Conservation (phyloP, 1,139 yeast genomes). For the Saccharomycopsis phalli region DNA sequence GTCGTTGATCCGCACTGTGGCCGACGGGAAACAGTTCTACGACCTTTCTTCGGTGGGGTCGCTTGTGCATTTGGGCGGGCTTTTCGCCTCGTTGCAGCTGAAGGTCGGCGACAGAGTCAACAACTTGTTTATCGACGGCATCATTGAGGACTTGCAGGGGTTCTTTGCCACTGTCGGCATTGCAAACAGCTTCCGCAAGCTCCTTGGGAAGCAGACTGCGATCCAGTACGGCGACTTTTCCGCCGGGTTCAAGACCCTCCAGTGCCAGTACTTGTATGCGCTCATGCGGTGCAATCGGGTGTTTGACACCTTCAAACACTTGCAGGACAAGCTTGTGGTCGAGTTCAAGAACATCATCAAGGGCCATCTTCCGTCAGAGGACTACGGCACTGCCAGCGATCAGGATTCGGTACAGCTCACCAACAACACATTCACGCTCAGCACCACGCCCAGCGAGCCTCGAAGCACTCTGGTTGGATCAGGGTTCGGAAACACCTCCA, state of each 20-base stretch:
- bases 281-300: slow-evolving; percentile 57
- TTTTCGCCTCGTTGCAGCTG: slow-evolving; percentile 41
- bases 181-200: slow-evolving; percentile 45
- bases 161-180: slow-evolving; percentile 45
- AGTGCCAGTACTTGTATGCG: slow-evolving; percentile 43
- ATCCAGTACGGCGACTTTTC: background rate
- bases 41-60: slow-evolving; percentile 8
- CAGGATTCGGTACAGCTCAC: slow-evolving; percentile 5
- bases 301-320: slow-evolving; percentile 52
- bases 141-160: slow-evolving; percentile 50
- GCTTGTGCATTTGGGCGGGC: slow-evolving; percentile 34
- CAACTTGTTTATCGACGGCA: slow-evolving; percentile 42
- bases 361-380: slow-evolving; percentile 42
- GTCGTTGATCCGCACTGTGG: background rate
- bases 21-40: background rate
- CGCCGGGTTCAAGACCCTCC: slow-evolving; percentile 30
- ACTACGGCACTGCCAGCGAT: slow-evolving; percentile 4
- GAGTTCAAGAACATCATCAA: slow-evolving; percentile 73
- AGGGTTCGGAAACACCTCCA: slow-evolving; percentile 21
- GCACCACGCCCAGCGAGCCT: slow-evolving; percentile 9
- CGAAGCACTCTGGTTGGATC: slow-evolving; percentile 16
- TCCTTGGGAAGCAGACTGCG: slow-evolving; percentile 26
- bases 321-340: slow-evolving; percentile 56
- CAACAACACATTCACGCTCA: background rate
- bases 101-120: slow-evolving; percentile 65